Evolutionary conservation across 257 asterid species (phyloP).

Genomic region (Voacanga thouarsii): DNA sequence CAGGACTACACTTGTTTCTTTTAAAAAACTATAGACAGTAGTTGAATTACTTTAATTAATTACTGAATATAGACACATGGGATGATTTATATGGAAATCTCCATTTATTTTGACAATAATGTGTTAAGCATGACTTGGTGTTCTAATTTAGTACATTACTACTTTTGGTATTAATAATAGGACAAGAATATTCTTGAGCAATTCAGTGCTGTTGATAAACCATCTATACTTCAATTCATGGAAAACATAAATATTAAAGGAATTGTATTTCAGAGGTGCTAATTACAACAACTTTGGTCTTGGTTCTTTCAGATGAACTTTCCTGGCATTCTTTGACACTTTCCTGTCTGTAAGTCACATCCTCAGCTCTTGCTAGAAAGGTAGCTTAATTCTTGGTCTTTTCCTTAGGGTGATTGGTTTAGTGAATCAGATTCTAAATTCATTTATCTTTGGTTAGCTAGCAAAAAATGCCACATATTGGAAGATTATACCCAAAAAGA

Average conservation of each 20-base stretch:
- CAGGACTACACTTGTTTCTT: neutral
- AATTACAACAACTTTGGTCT: neutral
- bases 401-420: neutral
- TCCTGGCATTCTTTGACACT: neutral
- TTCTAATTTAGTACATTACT: slow-evolving; percentile 15
- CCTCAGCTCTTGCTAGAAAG: neutral
- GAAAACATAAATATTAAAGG: slow-evolving; percentile 44
- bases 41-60: neutral
- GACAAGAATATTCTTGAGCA: slow-evolving; percentile 67
- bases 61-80: neutral
- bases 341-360: neutral
- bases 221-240: slow-evolving; percentile 69
- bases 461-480: too few relatives aligned
- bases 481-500: too few relatives aligned
- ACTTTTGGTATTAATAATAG: slow-evolving; percentile 36
- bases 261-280: slow-evolving; percentile 75
- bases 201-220: slow-evolving; percentile 74
- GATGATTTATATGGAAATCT: neutral
- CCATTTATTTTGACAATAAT: neutral
- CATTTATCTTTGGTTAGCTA: too few relatives aligned
- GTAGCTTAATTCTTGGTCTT: neutral
- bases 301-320: neutral
- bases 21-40: neutral
- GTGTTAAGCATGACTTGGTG: neutral
- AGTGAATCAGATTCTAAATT: neutral